Percentiles rank a stretch among this genome's conserved stretches.
phyloP scores from a whole-genome alignment of 805 yeast genomes.

The Cyberlindnera suaveolens region DNA sequence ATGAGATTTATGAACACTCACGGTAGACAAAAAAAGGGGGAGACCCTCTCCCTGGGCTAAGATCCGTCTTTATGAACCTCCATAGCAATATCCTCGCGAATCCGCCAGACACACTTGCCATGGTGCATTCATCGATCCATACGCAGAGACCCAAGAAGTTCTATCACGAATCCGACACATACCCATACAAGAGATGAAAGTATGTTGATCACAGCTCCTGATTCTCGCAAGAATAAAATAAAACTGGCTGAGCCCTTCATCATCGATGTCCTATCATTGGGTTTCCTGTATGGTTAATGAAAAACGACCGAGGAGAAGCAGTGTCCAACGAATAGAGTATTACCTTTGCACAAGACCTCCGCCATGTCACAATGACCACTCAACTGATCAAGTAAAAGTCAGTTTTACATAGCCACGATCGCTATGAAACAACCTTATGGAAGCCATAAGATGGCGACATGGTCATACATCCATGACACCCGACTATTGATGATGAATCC shows the following conservation, averaged over 20 bases:
- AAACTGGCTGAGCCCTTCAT: slow-evolving; percentile 20
- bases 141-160: background rate
- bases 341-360: too few species aligned
- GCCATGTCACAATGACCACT: too few species aligned
- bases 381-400: too few species aligned
- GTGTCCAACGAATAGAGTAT: too few species aligned
- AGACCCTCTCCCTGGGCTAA: slow-evolving; percentile 12
- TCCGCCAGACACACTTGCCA: background rate
- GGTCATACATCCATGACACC: too few species aligned
- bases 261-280: slow-evolving; percentile 1
- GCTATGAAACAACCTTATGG: too few species aligned
- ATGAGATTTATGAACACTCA: slow-evolving; percentile 2
- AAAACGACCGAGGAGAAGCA: background rate
- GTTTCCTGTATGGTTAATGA: background rate
- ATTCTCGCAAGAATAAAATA: background rate
- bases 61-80: slow-evolving; percentile 2
- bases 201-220: slow-evolving; percentile 20
- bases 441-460: too few species aligned
- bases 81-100: background rate
- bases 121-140: background rate
- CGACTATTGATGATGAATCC: slow-evolving; percentile 5
- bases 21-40: slow-evolving; percentile 1
- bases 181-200: slow-evolving; percentile 2
- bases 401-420: too few species aligned
- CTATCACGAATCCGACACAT: slow-evolving; percentile 19